Evolutionary conservation across 345 rosid species (phyloP).

Genomic region (Citrus unshiu): DNA sequence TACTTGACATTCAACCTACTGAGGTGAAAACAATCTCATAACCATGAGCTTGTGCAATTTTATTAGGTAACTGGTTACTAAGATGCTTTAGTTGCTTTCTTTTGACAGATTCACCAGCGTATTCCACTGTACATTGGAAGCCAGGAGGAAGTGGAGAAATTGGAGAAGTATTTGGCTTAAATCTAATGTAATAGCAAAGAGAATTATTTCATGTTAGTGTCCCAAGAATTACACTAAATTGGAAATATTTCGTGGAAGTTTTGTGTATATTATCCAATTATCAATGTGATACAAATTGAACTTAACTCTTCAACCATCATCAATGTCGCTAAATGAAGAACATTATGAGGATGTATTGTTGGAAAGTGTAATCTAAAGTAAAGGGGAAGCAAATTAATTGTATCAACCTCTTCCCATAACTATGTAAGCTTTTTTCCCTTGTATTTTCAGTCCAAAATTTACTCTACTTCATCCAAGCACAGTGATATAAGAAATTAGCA

Average conservation of each 20-base stretch:
- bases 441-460: not conserved
- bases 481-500: not conserved
- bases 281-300: not conserved
- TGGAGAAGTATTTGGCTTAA: constrained; percentile 89
- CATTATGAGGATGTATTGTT: not conserved
- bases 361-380: not conserved
- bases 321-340: not conserved
- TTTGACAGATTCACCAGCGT: constrained; percentile 77
- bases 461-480: not conserved
- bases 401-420: not conserved
- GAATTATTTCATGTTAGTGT: constrained; percentile 10
- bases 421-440: not conserved
- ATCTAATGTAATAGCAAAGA: constrained; percentile 19
- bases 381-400: not conserved
- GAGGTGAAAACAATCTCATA: constrained; percentile 43
- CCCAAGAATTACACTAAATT: not conserved
- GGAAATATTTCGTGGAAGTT: not conserved
- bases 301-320: not conserved
- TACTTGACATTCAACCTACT: constrained; percentile 73
- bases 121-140: constrained; percentile 93
- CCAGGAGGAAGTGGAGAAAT: constrained; percentile 80
- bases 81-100: not conserved
- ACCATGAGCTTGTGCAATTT: not conserved
- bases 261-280: not conserved
- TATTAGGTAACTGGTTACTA: not conserved